phyloP scores from a whole-genome alignment of 2,329 filamentous ascomycete genomes.

The Pseudocercospora fuligena region DNA sequence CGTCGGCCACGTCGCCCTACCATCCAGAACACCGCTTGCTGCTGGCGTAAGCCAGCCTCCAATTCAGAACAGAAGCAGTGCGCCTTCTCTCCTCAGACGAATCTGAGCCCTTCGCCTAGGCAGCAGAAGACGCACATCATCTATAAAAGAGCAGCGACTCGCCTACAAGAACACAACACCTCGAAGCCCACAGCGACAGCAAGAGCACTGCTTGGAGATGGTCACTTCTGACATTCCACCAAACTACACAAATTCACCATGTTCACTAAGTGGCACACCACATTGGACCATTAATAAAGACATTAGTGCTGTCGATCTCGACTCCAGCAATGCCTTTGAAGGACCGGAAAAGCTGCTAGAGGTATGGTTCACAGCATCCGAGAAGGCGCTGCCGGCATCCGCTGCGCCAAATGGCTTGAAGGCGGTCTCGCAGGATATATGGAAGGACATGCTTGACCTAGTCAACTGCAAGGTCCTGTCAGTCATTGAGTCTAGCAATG shows the following conservation, averaged over 20 bases:
- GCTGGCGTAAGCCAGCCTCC: slow-evolving; percentile 88
- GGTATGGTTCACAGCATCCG: slow-evolving; percentile 92
- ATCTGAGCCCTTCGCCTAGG: slow-evolving; percentile 87
- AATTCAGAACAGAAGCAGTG: slow-evolving; percentile 64
- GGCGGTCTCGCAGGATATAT: slow-evolving; percentile 78
- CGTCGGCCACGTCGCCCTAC: slow-evolving; percentile 69
- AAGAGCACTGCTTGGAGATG: slow-evolving; percentile 66
- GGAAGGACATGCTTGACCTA: slow-evolving; percentile 96
- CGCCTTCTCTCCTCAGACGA: slow-evolving; percentile 97
- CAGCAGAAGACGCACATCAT: slow-evolving; percentile 85
- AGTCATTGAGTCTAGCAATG: slow-evolving; percentile 86
- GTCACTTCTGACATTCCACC: slow-evolving; percentile 79
- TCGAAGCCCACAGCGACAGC: slow-evolving; percentile 4
- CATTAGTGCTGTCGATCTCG: slow-evolving; percentile 80
- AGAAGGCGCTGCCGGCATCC: slow-evolving; percentile 71
- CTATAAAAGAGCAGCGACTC: slow-evolving; percentile 6
- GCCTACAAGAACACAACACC: slow-evolving; percentile 4
- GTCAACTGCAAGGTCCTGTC: slow-evolving; percentile 99
- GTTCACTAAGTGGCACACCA: slow-evolving; percentile 75
- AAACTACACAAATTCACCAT: slow-evolving; percentile 78
- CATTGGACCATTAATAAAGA: slow-evolving; percentile 97
- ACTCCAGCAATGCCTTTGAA: slow-evolving; percentile 96
- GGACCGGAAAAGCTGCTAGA: slow-evolving; percentile 97
- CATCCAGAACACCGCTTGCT: slow-evolving; percentile 58
- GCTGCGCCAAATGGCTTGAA: slow-evolving; percentile 81